phyloP scores from a whole-genome alignment of 345 rosid genomes.

The Iberis pinnata region DNA sequence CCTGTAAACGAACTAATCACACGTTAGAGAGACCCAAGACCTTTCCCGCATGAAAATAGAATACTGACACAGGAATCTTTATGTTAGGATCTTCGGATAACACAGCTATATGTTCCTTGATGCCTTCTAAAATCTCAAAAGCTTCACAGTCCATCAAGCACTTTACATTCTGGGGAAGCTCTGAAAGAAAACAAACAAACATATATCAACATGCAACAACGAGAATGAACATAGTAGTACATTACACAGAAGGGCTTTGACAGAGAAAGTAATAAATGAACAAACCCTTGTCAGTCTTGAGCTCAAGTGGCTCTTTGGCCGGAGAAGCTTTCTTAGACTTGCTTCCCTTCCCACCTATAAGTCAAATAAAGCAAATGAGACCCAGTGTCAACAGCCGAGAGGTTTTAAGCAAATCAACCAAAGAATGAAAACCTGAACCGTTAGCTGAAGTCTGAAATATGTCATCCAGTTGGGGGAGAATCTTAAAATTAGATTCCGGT shows the following conservation, averaged over 20 bases:
- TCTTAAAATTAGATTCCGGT: slow-evolving; percentile 17
- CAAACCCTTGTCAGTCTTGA: slow-evolving; percentile 53
- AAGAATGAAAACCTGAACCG: slow-evolving; percentile 25
- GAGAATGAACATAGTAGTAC: not conserved
- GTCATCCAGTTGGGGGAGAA: slow-evolving; percentile 31
- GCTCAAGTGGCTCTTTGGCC: slow-evolving; percentile 55
- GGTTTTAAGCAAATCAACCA: not conserved
- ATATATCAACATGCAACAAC: not conserved
- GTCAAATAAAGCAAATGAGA: not conserved
- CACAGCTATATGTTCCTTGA: slow-evolving; percentile 70
- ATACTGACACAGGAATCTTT: slow-evolving; percentile 68
- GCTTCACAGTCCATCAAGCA: slow-evolving; percentile 93
- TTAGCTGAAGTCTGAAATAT: slow-evolving; percentile 34
- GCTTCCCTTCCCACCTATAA: slow-evolving; percentile 52
- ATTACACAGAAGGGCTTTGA: not conserved
- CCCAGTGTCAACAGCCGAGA: slow-evolving; percentile 1
- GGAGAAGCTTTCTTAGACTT: slow-evolving; percentile 37
- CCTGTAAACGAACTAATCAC: slow-evolving; percentile 36
- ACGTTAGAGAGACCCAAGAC: slow-evolving; percentile 11
- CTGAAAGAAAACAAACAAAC: slow-evolving; percentile 33
- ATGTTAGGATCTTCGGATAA: slow-evolving; percentile 71
- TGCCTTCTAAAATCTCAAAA: slow-evolving; percentile 50
- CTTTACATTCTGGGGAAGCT: slow-evolving; percentile 63
- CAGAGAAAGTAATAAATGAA: not conserved
- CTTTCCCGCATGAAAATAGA: not conserved